Conservation (phyloP, 2,329 filamentous ascomycete species). For the Neonectria hederae region DNA sequence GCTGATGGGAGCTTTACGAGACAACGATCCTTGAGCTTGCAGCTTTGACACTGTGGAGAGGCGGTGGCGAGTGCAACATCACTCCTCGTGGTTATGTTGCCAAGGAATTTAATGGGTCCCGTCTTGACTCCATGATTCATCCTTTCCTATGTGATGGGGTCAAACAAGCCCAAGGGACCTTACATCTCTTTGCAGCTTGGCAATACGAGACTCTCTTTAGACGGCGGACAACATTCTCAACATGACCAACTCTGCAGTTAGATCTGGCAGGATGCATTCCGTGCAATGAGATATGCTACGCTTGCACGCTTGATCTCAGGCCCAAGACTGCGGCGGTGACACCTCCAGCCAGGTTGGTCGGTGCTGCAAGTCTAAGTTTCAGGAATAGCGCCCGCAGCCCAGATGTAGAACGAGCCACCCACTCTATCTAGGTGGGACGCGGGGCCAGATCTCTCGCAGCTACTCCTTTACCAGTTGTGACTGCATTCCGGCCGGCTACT, state of each 20-base stretch:
- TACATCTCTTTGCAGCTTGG: not conserved
- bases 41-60: not conserved
- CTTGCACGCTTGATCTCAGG: not conserved
- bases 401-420: constrained; percentile 22
- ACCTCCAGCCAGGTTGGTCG: constrained; percentile 10
- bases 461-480: not conserved
- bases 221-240: not conserved
- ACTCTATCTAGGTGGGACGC: constrained; percentile 1
- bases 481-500: constrained; percentile 8
- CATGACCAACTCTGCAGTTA: not conserved
- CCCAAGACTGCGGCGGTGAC: not conserved
- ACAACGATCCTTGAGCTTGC: not conserved
- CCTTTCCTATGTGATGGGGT: constrained; percentile 5
- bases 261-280: not conserved
- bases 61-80: constrained; percentile 9
- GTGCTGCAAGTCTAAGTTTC: constrained; percentile 55
- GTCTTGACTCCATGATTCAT: constrained; percentile 10
- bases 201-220: not conserved
- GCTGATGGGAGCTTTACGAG: not conserved
- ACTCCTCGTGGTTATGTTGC: constrained; percentile 4
- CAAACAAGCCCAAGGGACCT: not conserved
- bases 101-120: constrained; percentile 12
- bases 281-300: not conserved
- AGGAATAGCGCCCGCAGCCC: constrained; percentile 43
- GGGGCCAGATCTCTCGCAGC: constrained; percentile 10